These are phyloP conservation scores for Colletotrichum sidae DNA, from an alignment of 2,329 filamentous ascomycete genomes.

Conservation along the genomic window DNA sequence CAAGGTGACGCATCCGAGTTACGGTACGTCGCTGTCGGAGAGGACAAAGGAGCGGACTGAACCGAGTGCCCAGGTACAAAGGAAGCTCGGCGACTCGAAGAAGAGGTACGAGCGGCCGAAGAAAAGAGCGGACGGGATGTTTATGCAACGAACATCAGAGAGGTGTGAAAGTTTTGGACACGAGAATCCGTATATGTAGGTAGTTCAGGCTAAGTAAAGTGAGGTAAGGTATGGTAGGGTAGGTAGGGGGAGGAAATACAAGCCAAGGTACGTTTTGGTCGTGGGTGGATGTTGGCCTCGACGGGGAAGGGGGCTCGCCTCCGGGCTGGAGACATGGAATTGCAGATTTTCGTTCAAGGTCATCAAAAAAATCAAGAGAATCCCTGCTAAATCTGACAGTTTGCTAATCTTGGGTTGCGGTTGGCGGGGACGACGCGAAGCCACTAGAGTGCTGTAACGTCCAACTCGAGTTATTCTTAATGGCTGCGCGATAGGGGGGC, in stretches of 20 bases:
- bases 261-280: slow-evolving; percentile 23
- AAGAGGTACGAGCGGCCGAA: slow-evolving; percentile 33
- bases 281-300: not conserved
- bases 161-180: slow-evolving; percentile 9
- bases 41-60: slow-evolving; percentile 33
- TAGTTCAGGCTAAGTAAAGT: too few species aligned
- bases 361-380: slow-evolving; percentile 25
- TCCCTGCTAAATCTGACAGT: slow-evolving; percentile 32
- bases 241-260: slow-evolving; percentile 11
- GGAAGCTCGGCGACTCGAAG: slow-evolving; percentile 25
- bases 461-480: slow-evolving; percentile 30
- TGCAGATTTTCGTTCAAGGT: slow-evolving; percentile 35
- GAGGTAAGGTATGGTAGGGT: not conserved
- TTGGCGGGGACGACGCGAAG: slow-evolving; percentile 27
- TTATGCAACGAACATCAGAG: slow-evolving; percentile 11
- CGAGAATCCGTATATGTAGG: slow-evolving; percentile 33
- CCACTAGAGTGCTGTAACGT: slow-evolving; percentile 27
- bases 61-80: slow-evolving; percentile 26
- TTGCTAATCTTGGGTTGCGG: slow-evolving; percentile 34
- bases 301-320: slow-evolving; percentile 19
- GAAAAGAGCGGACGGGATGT: slow-evolving; percentile 30
- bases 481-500: slow-evolving; percentile 31
- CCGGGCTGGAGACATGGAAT: slow-evolving; percentile 8
- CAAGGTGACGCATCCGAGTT: slow-evolving; percentile 39
- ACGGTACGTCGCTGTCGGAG: slow-evolving; percentile 15